These are phyloP conservation scores for Backusella mclennaniae DNA, from an alignment of 192 early-diverging fungal species.

Conservation along the genomic window DNA sequence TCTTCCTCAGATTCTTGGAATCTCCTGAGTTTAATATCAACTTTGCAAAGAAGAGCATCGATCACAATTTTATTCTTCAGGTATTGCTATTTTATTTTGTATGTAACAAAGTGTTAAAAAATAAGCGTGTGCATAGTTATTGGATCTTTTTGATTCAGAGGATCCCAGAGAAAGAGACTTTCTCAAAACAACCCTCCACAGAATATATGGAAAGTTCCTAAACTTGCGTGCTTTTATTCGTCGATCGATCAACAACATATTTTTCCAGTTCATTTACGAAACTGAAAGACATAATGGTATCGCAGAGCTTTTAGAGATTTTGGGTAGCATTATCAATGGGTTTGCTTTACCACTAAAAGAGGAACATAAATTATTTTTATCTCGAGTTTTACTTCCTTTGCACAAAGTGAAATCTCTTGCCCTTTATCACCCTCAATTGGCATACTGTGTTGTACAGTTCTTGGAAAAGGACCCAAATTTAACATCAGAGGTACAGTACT, in stretches of 20 bases:
- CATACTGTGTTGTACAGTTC: constrained; percentile 93
- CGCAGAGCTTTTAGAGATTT: constrained; percentile 88
- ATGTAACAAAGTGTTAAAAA: neutral
- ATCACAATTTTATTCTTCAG: constrained; percentile 75
- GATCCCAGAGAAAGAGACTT: constrained; percentile 92
- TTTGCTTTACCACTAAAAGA: constrained; percentile 92
- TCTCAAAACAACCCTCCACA: constrained; percentile 87
- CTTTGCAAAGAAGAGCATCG: constrained; percentile 85
- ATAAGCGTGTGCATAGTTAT: constrained; percentile 47
- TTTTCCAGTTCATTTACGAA: constrained; percentile 91
- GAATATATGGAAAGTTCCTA: constrained; percentile 93
- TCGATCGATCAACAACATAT: constrained; percentile 89
- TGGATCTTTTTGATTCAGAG: constrained; percentile 90
- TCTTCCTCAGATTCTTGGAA: constrained; percentile 90
- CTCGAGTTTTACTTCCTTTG: constrained; percentile 81
- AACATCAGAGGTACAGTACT: constrained; percentile 49
- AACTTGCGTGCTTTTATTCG: constrained; percentile 89
- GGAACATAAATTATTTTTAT: constrained; percentile 88
- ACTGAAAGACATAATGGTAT: constrained; percentile 88
- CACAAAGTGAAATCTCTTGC: constrained; percentile 87
- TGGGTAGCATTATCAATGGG: constrained; percentile 94
- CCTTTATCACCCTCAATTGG: constrained; percentile 87
- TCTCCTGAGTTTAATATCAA: constrained; percentile 89
- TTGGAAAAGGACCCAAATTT: constrained; percentile 86
- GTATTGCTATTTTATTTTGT: constrained; percentile 10